Evolutionary conservation across 352 stramenopile genomes (phyloP).

Genomic region (Peronospora farinosa): DNA sequence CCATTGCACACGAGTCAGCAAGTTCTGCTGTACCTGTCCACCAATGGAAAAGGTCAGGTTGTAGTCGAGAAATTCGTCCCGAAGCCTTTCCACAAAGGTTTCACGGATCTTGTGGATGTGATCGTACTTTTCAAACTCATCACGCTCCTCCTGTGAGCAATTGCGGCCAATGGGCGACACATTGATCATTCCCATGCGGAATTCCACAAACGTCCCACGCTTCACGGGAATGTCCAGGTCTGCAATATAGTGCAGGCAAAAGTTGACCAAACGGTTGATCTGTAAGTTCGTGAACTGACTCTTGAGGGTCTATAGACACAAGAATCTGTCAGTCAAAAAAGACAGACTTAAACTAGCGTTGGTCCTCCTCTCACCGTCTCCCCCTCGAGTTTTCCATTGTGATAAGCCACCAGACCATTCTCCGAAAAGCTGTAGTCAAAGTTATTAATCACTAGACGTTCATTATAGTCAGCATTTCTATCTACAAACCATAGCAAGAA

Average conservation of each 20-base stretch:
- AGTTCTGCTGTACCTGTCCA: conserved; percentile 58
- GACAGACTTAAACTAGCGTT: neutral
- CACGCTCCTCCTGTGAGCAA: conserved; percentile 95
- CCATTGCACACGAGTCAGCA: neutral
- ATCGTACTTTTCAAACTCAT: conserved; percentile 98
- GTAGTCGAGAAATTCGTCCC: conserved; percentile 90
- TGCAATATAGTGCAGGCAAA: conserved; percentile 90
- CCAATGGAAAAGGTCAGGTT: conserved; percentile 97
- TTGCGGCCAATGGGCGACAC: conserved; percentile 98
- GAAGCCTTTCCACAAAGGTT: conserved; percentile 94
- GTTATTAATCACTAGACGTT: conserved; percentile 76
- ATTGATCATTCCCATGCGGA: conserved; percentile 99
- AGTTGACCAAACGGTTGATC: conserved; percentile 97
- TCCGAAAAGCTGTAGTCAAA: conserved; percentile 99
- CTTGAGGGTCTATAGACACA: conserved; percentile 77
- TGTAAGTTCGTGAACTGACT: conserved; percentile 95
- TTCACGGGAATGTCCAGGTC: conserved; percentile 96
- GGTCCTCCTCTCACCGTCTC: conserved; percentile 50
- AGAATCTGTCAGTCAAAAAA: neutral
- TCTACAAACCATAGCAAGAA: neutral
- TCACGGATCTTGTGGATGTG: conserved; percentile 90
- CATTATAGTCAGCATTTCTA: neutral
- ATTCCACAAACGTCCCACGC: conserved; percentile 98
- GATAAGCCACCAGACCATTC: conserved; percentile 98
- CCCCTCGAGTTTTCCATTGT: conserved; percentile 89